Conservation (phyloP, 805 yeast genomes). For the Cyberlindnera suaveolens region DNA sequence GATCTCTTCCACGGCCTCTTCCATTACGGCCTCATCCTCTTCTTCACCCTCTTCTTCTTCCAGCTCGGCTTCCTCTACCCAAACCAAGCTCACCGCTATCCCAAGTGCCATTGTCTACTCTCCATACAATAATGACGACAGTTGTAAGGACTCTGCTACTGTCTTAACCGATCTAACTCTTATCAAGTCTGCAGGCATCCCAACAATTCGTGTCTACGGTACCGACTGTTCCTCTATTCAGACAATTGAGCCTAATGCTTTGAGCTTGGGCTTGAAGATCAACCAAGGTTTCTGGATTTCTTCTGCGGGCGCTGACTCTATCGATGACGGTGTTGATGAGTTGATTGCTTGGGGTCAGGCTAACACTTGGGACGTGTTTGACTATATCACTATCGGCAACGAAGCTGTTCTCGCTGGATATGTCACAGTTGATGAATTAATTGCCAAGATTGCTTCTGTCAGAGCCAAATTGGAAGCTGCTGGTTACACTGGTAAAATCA, state of each 20-base stretch:
- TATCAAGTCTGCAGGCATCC: conserved; percentile 57
- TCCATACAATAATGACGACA: conserved; percentile 65
- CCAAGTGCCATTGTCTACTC: conserved; percentile 68
- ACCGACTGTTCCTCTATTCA: conserved; percentile 73
- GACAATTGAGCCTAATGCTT: conserved; percentile 58
- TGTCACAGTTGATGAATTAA: conserved; percentile 54
- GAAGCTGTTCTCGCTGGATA: conserved; percentile 72
- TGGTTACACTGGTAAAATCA: conserved; percentile 71
- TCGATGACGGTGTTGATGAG: conserved; percentile 51
- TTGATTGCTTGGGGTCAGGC: conserved; percentile 43
- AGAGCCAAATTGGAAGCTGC: conserved; percentile 51
- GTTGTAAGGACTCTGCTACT: conserved; percentile 54
- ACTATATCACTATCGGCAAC: conserved; percentile 77
- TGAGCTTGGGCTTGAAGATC: conserved; percentile 55
- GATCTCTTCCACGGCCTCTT: conserved; percentile 6
- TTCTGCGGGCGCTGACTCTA: conserved; percentile 57
- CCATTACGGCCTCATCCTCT: conserved; percentile 8
- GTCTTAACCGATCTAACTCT: conserved; percentile 53
- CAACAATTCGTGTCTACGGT: conserved; percentile 72
- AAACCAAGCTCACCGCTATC: conserved; percentile 24
- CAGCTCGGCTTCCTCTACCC: conserved; percentile 3
- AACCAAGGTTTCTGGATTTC: conserved; percentile 88
- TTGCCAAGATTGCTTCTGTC: conserved; percentile 58
- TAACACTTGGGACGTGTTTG: conserved; percentile 68
- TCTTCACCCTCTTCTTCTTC: conserved; percentile 14